phyloP scores from a whole-genome alignment of 768 basidiomycete genomes.

The Terana coerulea region DNA sequence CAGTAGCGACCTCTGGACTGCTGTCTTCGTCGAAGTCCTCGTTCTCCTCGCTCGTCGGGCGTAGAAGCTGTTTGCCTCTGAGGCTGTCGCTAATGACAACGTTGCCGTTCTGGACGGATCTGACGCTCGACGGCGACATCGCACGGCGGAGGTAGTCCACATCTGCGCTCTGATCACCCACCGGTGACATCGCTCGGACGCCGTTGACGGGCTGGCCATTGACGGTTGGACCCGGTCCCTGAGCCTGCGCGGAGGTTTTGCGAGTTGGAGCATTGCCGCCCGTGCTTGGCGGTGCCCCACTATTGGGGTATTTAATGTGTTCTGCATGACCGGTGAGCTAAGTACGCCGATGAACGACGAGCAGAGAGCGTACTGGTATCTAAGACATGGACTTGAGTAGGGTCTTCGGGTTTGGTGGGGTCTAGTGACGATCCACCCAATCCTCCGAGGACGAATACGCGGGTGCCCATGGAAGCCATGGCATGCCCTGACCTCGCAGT shows the following conservation, averaged over 20 bases:
- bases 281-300: constrained; percentile 38
- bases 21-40: constrained; percentile 52
- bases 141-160: constrained; percentile 60
- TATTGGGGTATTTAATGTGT: constrained; percentile 91
- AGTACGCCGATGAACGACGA: neutral
- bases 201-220: constrained; percentile 29
- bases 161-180: constrained; percentile 38
- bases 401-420: constrained; percentile 71
- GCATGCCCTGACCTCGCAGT: constrained; percentile 92
- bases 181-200: constrained; percentile 66
- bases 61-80: constrained; percentile 50
- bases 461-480: constrained; percentile 90
- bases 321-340: constrained; percentile 37
- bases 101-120: constrained; percentile 47
- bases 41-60: constrained; percentile 43
- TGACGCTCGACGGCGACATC: constrained; percentile 54
- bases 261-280: constrained; percentile 36
- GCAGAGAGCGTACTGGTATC: constrained; percentile 76
- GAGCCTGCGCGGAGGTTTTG: constrained; percentile 44
- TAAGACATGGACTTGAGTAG: constrained; percentile 79
- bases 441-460: constrained; percentile 92
- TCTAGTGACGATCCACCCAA: constrained; percentile 91
- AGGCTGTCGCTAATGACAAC: constrained; percentile 35
- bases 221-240: neutral
- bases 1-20: constrained; percentile 34